Evolutionary conservation across 1,284 basidiomycete genomes (phyloP).

Genomic region (Sanghuangporus weigelae): DNA sequence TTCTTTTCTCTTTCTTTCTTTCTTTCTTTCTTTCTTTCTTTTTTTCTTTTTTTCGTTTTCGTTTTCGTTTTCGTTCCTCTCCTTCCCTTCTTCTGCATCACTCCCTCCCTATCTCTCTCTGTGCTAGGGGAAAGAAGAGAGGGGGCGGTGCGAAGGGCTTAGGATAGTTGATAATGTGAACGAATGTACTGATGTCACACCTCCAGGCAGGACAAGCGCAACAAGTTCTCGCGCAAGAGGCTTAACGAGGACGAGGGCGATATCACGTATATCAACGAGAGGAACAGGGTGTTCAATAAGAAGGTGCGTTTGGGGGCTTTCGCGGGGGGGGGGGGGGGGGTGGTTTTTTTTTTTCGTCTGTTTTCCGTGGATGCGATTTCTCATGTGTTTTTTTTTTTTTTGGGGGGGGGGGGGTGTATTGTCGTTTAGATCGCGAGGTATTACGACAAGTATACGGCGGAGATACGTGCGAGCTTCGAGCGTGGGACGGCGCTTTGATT

Average conservation of each 20-base stretch:
- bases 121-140: too few relatives aligned
- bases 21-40: neutral
- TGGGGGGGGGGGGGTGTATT: neutral
- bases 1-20: neutral
- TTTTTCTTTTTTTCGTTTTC: conserved; percentile 11
- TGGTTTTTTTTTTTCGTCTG: neutral
- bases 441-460: conserved; percentile 96
- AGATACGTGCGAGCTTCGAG: conserved; percentile 94
- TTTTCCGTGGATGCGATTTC: neutral
- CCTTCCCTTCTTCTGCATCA: too few relatives aligned
- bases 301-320: conserved; percentile 79
- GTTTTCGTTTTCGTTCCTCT: neutral
- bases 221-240: conserved; percentile 83
- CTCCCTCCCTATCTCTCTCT: too few relatives aligned
- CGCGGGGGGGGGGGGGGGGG: too few relatives aligned
- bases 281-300: conserved; percentile 98
- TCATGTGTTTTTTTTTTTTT: neutral
- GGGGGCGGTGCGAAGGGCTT: too few relatives aligned
- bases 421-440: conserved; percentile 80
- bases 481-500: conserved; percentile 81
- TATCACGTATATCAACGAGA: conserved; percentile 99
- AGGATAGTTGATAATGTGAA: too few relatives aligned
- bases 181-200: too few relatives aligned
- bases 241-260: conserved; percentile 90
- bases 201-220: conserved; percentile 86